Evolutionary conservation across 345 rosid genomes (phyloP).

Genomic region (Anacardium occidentale): DNA sequence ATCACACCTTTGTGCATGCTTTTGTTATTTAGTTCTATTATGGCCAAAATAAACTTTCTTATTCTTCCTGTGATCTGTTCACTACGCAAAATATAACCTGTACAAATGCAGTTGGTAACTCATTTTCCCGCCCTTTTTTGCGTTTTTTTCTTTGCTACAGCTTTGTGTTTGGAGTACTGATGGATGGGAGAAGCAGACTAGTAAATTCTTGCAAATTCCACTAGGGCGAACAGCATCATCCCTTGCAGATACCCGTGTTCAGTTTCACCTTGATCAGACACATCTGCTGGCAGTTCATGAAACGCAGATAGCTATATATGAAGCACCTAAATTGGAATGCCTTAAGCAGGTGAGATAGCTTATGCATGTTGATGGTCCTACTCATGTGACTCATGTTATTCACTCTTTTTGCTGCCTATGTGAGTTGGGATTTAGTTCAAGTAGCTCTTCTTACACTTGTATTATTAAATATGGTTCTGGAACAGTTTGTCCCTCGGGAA

Average conservation of each 20-base stretch:
- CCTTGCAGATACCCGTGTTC: conserved; percentile 73
- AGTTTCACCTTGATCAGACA: conserved; percentile 65
- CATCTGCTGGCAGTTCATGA: conserved; percentile 75
- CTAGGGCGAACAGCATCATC: conserved; percentile 45
- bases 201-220: conserved; percentile 53
- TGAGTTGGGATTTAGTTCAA: conserved; percentile 14
- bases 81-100: background rate
- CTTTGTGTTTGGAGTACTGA: conserved; percentile 81
- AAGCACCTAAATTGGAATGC: conserved; percentile 68
- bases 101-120: background rate
- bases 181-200: conserved; percentile 71
- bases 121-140: background rate
- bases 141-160: conserved; percentile 29
- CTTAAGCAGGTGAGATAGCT: conserved; percentile 53
- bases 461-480: conserved; percentile 17
- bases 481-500: conserved; percentile 66
- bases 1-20: background rate
- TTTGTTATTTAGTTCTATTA: conserved; percentile 7
- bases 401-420: background rate
- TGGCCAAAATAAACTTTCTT: background rate
- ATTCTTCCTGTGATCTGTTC: background rate
- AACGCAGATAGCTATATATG: conserved; percentile 71
- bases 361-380: background rate
- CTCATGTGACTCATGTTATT: background rate
- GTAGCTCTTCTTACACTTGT: conserved; percentile 4